These are phyloP conservation scores for Asterionellopsis glacialis DNA, from an alignment of 108 stramenopile species.

Conservation along the genomic window DNA sequence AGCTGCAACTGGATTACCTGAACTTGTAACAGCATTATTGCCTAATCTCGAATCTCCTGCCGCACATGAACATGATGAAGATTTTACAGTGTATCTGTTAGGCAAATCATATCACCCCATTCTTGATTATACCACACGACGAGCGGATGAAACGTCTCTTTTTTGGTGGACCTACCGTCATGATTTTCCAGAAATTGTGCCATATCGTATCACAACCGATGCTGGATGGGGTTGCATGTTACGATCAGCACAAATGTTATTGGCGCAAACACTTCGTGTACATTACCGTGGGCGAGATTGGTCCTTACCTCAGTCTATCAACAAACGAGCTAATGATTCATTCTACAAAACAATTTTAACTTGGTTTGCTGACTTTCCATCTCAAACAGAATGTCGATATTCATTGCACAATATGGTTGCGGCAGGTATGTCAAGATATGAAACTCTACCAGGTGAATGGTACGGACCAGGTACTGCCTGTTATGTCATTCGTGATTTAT, in stretches of 20 bases:
- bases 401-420: slow-evolving; percentile 86
- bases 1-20: too few relatives aligned
- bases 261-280: slow-evolving; percentile 75
- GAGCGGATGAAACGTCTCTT: slow-evolving; percentile 40
- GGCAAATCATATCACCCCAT: slow-evolving; percentile 44
- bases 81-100: slow-evolving; percentile 24
- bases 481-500: slow-evolving; percentile 71
- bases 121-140: slow-evolving; percentile 24
- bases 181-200: slow-evolving; percentile 76
- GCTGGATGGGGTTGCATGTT: slow-evolving; percentile 99
- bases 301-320: slow-evolving; percentile 28
- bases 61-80: neutral
- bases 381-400: slow-evolving; percentile 38
- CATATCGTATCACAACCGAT: slow-evolving; percentile 81
- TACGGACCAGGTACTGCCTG: slow-evolving; percentile 84
- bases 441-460: slow-evolving; percentile 87
- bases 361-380: slow-evolving; percentile 85
- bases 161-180: slow-evolving; percentile 79
- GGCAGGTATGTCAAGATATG: slow-evolving; percentile 62
- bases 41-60: too few relatives aligned
- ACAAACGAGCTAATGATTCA: slow-evolving; percentile 25
- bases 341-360: slow-evolving; percentile 39
- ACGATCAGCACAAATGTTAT: slow-evolving; percentile 94
- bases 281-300: slow-evolving; percentile 63
- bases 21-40: too few relatives aligned